Percentiles rank a stretch among this genome's conserved stretches.
Conservation (phyloP, 768 basidiomycete species). For the Leucosporidium creatinivorum region DNA sequence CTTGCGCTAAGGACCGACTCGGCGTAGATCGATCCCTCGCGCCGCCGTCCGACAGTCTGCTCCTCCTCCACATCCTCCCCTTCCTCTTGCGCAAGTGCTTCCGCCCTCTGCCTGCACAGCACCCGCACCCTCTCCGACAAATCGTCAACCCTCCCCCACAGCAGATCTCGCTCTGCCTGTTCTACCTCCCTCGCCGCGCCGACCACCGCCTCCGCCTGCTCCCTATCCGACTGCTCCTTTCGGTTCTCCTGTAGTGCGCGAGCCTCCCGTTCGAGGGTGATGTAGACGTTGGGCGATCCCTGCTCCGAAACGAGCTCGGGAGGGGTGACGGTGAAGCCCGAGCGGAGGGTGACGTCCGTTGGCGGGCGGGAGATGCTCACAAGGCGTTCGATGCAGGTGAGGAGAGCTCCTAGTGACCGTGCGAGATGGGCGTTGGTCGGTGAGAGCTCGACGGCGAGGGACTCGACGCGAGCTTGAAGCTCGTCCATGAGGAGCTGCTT, state of each 20-base stretch:
- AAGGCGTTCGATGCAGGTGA: slow-evolving; percentile 61
- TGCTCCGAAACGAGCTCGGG: slow-evolving; percentile 10
- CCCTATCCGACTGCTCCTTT: slow-evolving; percentile 40
- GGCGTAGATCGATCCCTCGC: slow-evolving; percentile 7
- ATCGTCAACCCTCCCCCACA: slow-evolving; percentile 69
- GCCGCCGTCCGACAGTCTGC: too few species aligned
- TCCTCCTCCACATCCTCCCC: not conserved
- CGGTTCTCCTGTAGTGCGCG: slow-evolving; percentile 57
- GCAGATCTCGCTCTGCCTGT: slow-evolving; percentile 54
- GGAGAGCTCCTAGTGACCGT: slow-evolving; percentile 59
- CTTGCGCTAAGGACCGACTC: not conserved
- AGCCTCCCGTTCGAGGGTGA: slow-evolving; percentile 60
- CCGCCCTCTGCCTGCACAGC: slow-evolving; percentile 59
- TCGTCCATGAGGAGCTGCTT: slow-evolving; percentile 54
- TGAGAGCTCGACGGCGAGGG: slow-evolving; percentile 44
- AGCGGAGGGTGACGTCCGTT: slow-evolving; percentile 1
- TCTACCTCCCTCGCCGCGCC: slow-evolving; percentile 47
- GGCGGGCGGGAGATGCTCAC: slow-evolving; percentile 41
- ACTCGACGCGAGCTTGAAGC: slow-evolving; percentile 53
- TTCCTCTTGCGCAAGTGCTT: slow-evolving; percentile 18
- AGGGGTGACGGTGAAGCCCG: not conserved
- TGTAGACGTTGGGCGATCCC: slow-evolving; percentile 48
- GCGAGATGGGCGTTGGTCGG: slow-evolving; percentile 58
- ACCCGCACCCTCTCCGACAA: slow-evolving; percentile 62
- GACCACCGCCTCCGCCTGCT: slow-evolving; percentile 45